Percentiles rank a stretch among this genome's conserved stretches.
These are phyloP conservation scores for Xerocomellus amylosporus DNA, from an alignment of 768 basidiomycete genomes.

Conservation along the genomic window DNA sequence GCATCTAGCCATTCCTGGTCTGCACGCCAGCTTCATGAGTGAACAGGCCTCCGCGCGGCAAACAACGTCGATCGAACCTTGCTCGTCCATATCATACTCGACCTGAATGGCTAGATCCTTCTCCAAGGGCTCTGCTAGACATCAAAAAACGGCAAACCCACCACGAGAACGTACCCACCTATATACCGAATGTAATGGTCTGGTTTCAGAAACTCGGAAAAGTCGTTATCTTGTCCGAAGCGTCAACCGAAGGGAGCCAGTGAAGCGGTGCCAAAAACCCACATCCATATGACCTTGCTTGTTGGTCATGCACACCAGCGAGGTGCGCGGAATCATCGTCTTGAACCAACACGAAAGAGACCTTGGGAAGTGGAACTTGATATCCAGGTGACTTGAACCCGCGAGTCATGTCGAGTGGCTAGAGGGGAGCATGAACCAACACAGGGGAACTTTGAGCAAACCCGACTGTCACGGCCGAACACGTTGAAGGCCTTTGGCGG, in stretches of 20 bases:
- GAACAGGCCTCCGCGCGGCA: not conserved
- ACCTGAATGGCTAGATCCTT: constrained; percentile 89
- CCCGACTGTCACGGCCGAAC: constrained; percentile 15
- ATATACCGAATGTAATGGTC: constrained; percentile 91
- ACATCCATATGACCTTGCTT: constrained; percentile 75
- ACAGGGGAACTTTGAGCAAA: constrained; percentile 15
- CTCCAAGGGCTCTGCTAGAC: constrained; percentile 76
- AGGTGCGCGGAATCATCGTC: constrained; percentile 61
- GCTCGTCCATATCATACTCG: constrained; percentile 99
- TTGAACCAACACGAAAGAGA: constrained; percentile 63
- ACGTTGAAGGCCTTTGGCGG: constrained; percentile 1
- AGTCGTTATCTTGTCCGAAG: constrained; percentile 54
- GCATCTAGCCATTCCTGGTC: constrained; percentile 94
- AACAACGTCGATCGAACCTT: constrained; percentile 52
- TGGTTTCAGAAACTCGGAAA: constrained; percentile 68
- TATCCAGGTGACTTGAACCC: constrained; percentile 36
- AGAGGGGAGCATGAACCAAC: constrained; percentile 4
- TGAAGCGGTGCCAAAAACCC: constrained; percentile 29
- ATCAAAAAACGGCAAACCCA: constrained; percentile 4
- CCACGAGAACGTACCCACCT: constrained; percentile 45
- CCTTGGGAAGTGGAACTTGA: constrained; percentile 53
- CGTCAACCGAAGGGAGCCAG: constrained; percentile 1
- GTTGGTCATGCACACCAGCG: constrained; percentile 59
- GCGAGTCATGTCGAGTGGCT: constrained; percentile 36
- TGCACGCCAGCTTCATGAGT: constrained; percentile 29